Base-by-base conservation (phyloP, 2,329 filamentous ascomycete species). In the Triangularia setosa region DNA sequence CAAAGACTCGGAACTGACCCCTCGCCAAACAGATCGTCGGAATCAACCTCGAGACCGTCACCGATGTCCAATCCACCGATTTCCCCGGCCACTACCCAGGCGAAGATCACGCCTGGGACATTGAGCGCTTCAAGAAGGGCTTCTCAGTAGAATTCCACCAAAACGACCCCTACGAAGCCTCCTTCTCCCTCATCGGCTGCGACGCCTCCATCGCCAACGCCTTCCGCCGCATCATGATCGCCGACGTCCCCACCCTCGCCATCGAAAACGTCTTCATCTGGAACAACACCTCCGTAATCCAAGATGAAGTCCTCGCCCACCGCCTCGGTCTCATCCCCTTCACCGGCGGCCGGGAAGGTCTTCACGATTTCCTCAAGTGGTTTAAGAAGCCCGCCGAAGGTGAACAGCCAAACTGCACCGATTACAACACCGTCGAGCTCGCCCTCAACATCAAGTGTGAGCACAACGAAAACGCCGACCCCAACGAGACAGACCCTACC, bases 221-320 rank as follows among this genome's bases (percentile, higher is more conserved):
- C 74, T 97, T 98, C 82, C 93, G 95, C 66, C 92, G 95, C 72
- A 98, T 98, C 72, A 85, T 98, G 73, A 90, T 99, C 77, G 86
- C 94, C 70, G 96, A 99, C 81, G 91, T 99, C 61, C 93, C 94
- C 18, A 95, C 93, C 1, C 85, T 99, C 55, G 95, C 96, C 70
- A 93, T 99, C 73, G 95, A 99, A 82, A 89, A 88, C 68, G 92
- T 96, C 75, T 99, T 90, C 79, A 88, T 98, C 69, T 86, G 92
- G 75, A 96, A 97, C 82, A 99, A 99, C 82, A 98, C 94, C 59
- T 97, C 92, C 4, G 93, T 99, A 35, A 95, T 99, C 73, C 94
- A 98, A 77, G 95, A 99, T 75, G 95, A 99, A 81, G 94, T 99
- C 4, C 88, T 99, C 60, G 90, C 93, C 16, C 91, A 95, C 76